Conservation (phyloP, 345 rosid species). For the Excoecaria cochinchinensis region DNA sequence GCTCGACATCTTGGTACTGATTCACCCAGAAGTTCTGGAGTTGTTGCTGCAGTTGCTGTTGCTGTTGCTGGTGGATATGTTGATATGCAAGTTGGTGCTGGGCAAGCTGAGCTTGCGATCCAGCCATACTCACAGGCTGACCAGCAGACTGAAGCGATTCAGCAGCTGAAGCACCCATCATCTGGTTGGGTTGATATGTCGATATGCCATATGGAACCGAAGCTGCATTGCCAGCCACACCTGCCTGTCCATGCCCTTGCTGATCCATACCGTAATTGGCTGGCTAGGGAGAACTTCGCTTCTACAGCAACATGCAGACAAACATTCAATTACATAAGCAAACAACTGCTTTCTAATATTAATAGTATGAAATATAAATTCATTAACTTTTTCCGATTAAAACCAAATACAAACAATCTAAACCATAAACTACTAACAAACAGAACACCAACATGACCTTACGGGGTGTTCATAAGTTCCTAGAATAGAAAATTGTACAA, state of each 20-base stretch:
- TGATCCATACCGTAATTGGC: slow-evolving; percentile 30
- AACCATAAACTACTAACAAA: neutral
- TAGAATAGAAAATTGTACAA: neutral
- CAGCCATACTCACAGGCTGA: slow-evolving; percentile 18
- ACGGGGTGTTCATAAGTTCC: neutral
- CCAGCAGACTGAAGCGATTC: slow-evolving; percentile 26
- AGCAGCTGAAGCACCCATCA: slow-evolving; percentile 25
- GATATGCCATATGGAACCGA: slow-evolving; percentile 30
- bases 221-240: slow-evolving; percentile 20
- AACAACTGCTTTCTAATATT: neutral
- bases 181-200: slow-evolving; percentile 32
- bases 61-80: slow-evolving; percentile 44
- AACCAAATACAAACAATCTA: neutral
- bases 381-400: neutral
- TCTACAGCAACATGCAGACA: neutral
- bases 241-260: slow-evolving; percentile 30
- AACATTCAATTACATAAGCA: neutral
- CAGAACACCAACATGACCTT: neutral
- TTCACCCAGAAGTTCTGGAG: slow-evolving; percentile 39
- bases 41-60: slow-evolving; percentile 40
- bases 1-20: slow-evolving; percentile 40
- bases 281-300: neutral
- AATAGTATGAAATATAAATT: neutral
- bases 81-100: slow-evolving; percentile 44
- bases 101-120: slow-evolving; percentile 28